Base-by-base conservation (phyloP, 805 yeast genomes). In the Candida khao-thaluensis region DNA sequence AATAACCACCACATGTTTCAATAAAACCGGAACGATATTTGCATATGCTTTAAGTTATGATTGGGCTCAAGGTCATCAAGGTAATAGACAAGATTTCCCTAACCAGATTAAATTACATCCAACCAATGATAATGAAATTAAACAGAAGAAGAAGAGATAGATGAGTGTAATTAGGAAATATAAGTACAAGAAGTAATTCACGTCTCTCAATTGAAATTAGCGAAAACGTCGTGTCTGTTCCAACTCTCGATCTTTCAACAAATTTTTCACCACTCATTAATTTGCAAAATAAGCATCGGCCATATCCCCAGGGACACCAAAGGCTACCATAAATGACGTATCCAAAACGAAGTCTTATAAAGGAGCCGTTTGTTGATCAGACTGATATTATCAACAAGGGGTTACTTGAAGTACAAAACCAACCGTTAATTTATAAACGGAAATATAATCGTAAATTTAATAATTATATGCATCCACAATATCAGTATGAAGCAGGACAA, bases 11-110 rank as follows among this genome's bases (percentile, higher is more conserved):
- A 75, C 89, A 1, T 80, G 81, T 4, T 93, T 91, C 69, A 93
- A 88, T 65, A 72, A 86, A 48, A 80, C 72, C 35, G 99, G 99
- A 38, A 61, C 79, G 22, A 79, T 93, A 8, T 81, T 85, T 60
- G 98, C 97, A 3, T 88, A 93, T 56, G 96, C 97, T 2, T 59
- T 87, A 44, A 81, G 95, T 46, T 91, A 93, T 64, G 99, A 93
- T 59, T 93, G 99, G 99, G 77, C 88, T 42, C 89, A 89, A 57
- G 95, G 95, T n/a, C 74, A 84, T 60, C 81, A 75, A 57, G 83
- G 74, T 52, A 88, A 86, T 66, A 76, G 81, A 30, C 84, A 79
- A 2, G 88, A 82, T 49, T 78, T 79, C 53, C 88, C 93, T 14
- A 85, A 77, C 47, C 70, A 77, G 40, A 79, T 93, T 45, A 83